Percentiles rank a stretch among this genome's conserved stretches.
Conservation (phyloP, 2,329 filamentous ascomycete species). For the Xylaria sp. region DNA sequence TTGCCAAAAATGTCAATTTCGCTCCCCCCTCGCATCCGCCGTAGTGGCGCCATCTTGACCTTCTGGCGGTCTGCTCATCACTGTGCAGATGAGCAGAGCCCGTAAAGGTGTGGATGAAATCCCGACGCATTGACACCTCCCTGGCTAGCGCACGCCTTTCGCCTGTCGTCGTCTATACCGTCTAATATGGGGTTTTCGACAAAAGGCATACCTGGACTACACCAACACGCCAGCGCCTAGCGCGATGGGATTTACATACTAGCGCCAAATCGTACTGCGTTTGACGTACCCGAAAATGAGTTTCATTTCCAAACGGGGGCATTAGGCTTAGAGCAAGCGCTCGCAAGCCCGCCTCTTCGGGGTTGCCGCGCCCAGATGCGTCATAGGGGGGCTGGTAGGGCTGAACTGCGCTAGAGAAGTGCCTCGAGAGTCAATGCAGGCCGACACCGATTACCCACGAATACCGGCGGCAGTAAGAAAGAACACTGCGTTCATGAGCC, state of each 20-base stretch:
- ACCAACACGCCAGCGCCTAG: conserved; percentile 8
- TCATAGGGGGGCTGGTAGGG: conserved; percentile 40
- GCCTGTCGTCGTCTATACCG: not conserved
- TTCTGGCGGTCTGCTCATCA: conserved; percentile 38
- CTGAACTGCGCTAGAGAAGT: conserved; percentile 39
- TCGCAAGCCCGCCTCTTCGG: conserved; percentile 34
- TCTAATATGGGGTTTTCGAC: conserved; percentile 4
- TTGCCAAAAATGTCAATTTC: conserved; percentile 17
- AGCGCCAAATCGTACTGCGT: conserved; percentile 21
- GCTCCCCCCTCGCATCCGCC: conserved; percentile 12
- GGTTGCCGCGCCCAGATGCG: conserved; percentile 39
- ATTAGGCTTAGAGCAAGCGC: conserved; percentile 24
- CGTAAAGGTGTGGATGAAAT: conserved; percentile 36
- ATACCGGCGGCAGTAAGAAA: conserved; percentile 10
- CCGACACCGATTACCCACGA: conserved; percentile 19
- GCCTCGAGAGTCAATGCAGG: conserved; percentile 14
- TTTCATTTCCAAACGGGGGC: conserved; percentile 23
- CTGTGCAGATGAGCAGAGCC: conserved; percentile 36
- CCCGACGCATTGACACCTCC: conserved; percentile 38
- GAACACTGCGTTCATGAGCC: not conserved
- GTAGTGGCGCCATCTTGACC: conserved; percentile 36
- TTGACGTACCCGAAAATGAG: conserved; percentile 27
- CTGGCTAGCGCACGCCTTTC: conserved; percentile 15
- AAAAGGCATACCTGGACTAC: not conserved
- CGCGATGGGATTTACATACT: conserved; percentile 14